Evolutionary conservation across 2,329 filamentous ascomycete genomes (phyloP), one percentile per base, ranked within the genome.

Genomic region (Ophiocordyceps unilateralis): DNA sequence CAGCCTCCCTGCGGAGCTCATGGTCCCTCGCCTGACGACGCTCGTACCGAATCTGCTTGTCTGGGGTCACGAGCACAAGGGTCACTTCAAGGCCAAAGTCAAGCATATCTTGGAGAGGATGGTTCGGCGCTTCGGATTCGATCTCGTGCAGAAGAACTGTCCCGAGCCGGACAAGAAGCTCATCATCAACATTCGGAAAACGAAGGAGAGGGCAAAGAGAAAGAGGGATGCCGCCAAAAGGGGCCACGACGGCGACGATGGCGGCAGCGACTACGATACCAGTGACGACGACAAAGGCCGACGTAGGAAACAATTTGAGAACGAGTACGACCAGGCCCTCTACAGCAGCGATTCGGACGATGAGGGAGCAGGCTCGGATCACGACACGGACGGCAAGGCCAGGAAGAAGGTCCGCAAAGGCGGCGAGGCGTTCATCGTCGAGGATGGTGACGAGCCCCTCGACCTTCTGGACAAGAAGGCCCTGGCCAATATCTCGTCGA

Each of bases 41-140:
- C 70, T 98, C 40, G 75, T 98, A 2, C 85, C 88, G 4, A 93
- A 93, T 60, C 69, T 96, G 19, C 85, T 96, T 70, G 78, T 88
- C 37, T 98, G 91, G 89, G 88, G 83, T 57, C 86, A 95, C 61
- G 91, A 98, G 63, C 93, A 98, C 69, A 96, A 96, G 67, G 87
- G 87, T 12, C 87, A 93, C 58, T 91, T 98, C 67, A 86, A 89
- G 55, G 81, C 84, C 41, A 98, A 96, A 68, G 88, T 98, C 51
- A 96, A 95, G 76, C 88, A 95, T 57, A 96, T 98, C 49, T 67
- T 98, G 15, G 91, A 98, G 65, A 78, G 91, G 42, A 86, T 95
- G 73, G 82, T 96, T 20, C 78, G 89, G 40, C 78, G 89, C 44
- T 96, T 95, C 56, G 88, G 91, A 40, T 82, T 83, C 39, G 81